Percentiles rank a stretch among this genome's conserved stretches.
phyloP scores from a whole-genome alignment of 83 land plant genomes.

The Picea abies region DNA sequence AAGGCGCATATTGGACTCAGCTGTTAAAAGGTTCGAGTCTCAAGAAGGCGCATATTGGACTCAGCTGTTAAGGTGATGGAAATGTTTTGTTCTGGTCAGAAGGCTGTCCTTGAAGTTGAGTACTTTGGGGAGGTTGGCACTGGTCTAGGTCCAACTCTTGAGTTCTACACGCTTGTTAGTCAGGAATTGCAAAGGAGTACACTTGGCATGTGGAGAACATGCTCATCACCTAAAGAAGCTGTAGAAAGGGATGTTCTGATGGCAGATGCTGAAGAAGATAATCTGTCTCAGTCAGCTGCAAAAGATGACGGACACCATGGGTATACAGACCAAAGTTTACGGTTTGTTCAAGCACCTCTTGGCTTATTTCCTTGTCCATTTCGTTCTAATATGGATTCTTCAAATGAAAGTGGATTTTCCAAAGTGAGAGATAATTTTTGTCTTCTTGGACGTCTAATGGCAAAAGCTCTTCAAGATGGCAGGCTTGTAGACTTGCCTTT shows the following conservation, averaged over 20 bases:
- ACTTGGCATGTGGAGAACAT: constrained; percentile 55
- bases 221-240: background rate
- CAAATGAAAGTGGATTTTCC: constrained; percentile 24
- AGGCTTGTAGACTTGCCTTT: constrained; percentile 90
- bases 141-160: constrained; percentile 60
- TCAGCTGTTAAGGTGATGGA: constrained; percentile 65
- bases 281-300: constrained; percentile 1
- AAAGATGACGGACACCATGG: constrained; percentile 10
- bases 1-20: constrained; percentile 52
- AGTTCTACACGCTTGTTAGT: constrained; percentile 59
- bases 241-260: background rate
- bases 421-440: constrained; percentile 71
- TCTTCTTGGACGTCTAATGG: constrained; percentile 88
- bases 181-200: constrained; percentile 55
- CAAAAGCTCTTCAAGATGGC: constrained; percentile 95
- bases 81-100: constrained; percentile 47
- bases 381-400: constrained; percentile 22
- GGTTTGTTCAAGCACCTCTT: constrained; percentile 40
- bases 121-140: constrained; percentile 63
- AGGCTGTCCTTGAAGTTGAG: constrained; percentile 59
- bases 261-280: constrained; percentile 24
- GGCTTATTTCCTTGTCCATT: constrained; percentile 63
- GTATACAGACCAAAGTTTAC: constrained; percentile 23
- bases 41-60: constrained; percentile 50
- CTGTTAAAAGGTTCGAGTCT: constrained; percentile 61